Evolutionary conservation across 2,329 filamentous ascomycete species (phyloP).

Genomic region (Teratosphaeria pseudoeucalypti): DNA sequence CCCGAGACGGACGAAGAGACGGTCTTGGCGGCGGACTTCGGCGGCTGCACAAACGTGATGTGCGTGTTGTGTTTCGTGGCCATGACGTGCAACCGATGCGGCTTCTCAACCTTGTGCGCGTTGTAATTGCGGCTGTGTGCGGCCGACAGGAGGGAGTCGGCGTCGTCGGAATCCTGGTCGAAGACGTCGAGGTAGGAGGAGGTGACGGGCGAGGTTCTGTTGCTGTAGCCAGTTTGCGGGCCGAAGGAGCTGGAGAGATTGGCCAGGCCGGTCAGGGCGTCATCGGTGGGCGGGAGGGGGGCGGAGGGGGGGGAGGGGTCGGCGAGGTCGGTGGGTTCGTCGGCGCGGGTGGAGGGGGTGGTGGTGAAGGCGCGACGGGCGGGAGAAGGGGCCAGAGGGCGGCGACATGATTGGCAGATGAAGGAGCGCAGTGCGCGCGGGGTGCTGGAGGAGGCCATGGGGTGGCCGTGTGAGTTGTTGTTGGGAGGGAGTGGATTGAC

Average conservation of each 20-base stretch:
- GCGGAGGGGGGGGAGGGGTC: not conserved
- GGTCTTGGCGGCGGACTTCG: conserved; percentile 17
- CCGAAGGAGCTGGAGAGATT: conserved; percentile 2
- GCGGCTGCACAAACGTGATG: conserved; percentile 74
- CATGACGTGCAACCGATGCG: conserved; percentile 81
- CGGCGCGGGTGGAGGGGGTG: conserved; percentile 7
- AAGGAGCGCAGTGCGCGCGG: conserved; percentile 23
- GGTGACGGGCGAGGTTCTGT: not conserved
- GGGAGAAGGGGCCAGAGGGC: conserved; percentile 12
- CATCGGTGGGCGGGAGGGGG: not conserved
- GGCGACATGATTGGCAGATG: conserved; percentile 30
- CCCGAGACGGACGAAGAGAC: conserved; percentile 15
- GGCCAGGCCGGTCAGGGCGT: conserved; percentile 1
- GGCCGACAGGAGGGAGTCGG: conserved; percentile 5
- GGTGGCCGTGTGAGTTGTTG: not conserved
- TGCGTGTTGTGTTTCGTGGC: conserved; percentile 90
- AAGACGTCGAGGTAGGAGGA: not conserved
- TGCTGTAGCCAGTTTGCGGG: conserved; percentile 3
- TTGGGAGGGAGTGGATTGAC: not conserved
- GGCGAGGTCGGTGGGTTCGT: conserved; percentile 1
- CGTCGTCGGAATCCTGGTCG: conserved; percentile 1
- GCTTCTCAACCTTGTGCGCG: conserved; percentile 21
- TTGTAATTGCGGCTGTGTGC: conserved; percentile 10
- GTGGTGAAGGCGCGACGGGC: conserved; percentile 26
- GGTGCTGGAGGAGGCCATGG: conserved; percentile 13